These are phyloP conservation scores for Boehmeria nivea DNA, from an alignment of 306 rosid species.

Conservation along the genomic window DNA sequence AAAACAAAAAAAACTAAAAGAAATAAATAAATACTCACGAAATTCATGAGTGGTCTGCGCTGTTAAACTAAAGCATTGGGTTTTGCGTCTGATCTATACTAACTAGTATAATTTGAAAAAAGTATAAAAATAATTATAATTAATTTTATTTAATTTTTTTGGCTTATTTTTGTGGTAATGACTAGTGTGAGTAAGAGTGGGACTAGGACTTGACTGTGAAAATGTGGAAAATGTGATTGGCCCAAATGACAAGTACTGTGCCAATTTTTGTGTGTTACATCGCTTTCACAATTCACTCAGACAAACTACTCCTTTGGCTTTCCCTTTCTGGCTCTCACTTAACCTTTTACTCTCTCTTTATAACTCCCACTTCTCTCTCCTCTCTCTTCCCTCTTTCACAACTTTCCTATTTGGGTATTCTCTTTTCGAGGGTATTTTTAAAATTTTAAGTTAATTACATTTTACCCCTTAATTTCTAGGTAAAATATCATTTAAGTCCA, in stretches of 20 bases:
- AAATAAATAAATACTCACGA: too few species aligned
- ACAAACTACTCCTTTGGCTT: slow-evolving; percentile 44
- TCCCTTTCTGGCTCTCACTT: slow-evolving; percentile 39
- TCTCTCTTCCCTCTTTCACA: slow-evolving; percentile 1
- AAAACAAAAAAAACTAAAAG: too few species aligned
- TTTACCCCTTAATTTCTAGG: not conserved
- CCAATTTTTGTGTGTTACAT: slow-evolving; percentile 31
- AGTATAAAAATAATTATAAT: too few species aligned
- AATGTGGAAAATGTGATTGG: slow-evolving; percentile 6
- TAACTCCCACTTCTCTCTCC: slow-evolving; percentile 15
- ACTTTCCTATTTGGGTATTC: slow-evolving; percentile 37
- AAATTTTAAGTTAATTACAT: slow-evolving; percentile 14
- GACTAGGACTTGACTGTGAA: slow-evolving; percentile 37
- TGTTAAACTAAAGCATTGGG: too few species aligned
- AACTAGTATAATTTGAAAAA: too few species aligned
- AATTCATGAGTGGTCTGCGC: too few species aligned
- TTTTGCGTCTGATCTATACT: too few species aligned
- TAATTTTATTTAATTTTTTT: too few species aligned
- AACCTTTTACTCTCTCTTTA: slow-evolving; percentile 4
- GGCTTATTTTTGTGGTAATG: slow-evolving; percentile 3
- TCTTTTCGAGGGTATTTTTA: slow-evolving; percentile 15
- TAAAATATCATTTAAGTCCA: too few species aligned
- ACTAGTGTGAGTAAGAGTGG: slow-evolving; percentile 22
- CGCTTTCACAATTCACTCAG: slow-evolving; percentile 51
- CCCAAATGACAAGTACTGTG: not conserved